phyloP scores from a whole-genome alignment of 306 rosid genomes.

The Cotoneaster glaucophyllus region DNA sequence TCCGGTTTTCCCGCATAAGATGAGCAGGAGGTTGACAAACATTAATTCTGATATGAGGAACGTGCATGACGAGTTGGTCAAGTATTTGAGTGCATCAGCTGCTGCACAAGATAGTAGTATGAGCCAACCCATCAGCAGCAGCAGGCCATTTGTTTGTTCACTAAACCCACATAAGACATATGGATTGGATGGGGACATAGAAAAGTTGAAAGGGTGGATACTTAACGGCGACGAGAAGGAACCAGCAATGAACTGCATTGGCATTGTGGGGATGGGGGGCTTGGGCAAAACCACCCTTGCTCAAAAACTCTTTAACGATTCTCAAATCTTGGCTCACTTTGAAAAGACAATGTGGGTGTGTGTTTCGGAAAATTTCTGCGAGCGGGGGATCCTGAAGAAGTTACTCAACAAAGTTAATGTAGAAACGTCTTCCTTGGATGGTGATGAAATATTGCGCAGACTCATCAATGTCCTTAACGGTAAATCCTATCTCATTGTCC shows the following conservation, averaged over 20 bases:
- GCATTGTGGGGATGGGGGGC: slow-evolving; percentile 19
- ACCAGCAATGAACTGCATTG: not conserved
- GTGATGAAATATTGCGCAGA: not conserved
- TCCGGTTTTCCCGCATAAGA: too few relatives aligned
- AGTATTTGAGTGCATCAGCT: too few relatives aligned
- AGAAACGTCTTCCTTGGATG: not conserved
- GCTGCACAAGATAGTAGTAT: too few relatives aligned
- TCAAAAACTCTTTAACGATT: not conserved
- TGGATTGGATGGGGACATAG: not conserved
- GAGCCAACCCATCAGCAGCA: too few relatives aligned
- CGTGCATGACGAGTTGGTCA: too few relatives aligned
- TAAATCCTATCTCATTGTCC: not conserved
- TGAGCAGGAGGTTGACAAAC: too few relatives aligned
- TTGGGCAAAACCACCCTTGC: slow-evolving; percentile 18
- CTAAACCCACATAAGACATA: too few relatives aligned
- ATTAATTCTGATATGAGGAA: too few relatives aligned
- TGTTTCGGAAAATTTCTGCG: not conserved
- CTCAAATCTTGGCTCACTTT: not conserved
- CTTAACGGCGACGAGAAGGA: not conserved
- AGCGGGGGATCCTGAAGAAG: not conserved
- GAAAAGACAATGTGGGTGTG: slow-evolving; percentile 6
- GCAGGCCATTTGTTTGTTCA: too few relatives aligned
- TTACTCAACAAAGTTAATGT: not conserved
- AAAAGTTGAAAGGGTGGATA: not conserved
- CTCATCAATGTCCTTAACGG: not conserved